Evolutionary conservation across 2,329 filamentous ascomycete species (phyloP).

Genomic region (Aspergillus hiratsukae): DNA sequence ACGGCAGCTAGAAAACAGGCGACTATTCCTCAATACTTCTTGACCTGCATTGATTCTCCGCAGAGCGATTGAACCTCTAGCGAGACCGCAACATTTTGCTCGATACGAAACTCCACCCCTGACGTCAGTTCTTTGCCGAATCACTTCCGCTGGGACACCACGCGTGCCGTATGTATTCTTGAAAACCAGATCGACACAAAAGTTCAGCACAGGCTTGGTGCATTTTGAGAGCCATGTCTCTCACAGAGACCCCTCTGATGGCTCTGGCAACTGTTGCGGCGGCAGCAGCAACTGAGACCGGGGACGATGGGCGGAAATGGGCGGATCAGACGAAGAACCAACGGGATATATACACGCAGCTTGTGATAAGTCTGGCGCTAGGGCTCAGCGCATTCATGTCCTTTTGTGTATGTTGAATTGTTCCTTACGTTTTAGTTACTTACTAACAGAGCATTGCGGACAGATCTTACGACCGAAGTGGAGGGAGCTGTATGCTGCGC

Average conservation of each 20-base stretch:
- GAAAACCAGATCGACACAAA: not conserved
- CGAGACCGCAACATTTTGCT: slow-evolving; percentile 1
- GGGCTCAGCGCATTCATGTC: slow-evolving; percentile 42
- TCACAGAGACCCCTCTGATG: slow-evolving; percentile 23
- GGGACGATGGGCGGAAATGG: slow-evolving; percentile 21
- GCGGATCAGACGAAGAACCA: slow-evolving; percentile 29
- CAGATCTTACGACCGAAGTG: slow-evolving; percentile 85
- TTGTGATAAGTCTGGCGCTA: slow-evolving; percentile 40
- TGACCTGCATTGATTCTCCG: not conserved
- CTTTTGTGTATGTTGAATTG: slow-evolving; percentile 39
- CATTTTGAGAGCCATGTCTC: slow-evolving; percentile 25
- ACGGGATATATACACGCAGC: slow-evolving; percentile 42
- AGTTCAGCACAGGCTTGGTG: not conserved
- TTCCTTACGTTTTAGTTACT: not conserved
- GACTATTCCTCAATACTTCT: not conserved
- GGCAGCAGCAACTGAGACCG: slow-evolving; percentile 15
- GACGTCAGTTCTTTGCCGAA: slow-evolving; percentile 24
- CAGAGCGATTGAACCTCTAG: not conserved
- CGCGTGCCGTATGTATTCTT: slow-evolving; percentile 14
- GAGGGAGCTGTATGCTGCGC: slow-evolving; percentile 83
- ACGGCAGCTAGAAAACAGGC: not conserved
- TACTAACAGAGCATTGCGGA: slow-evolving; percentile 9
- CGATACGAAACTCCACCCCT: slow-evolving; percentile 10
- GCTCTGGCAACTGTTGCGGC: slow-evolving; percentile 19
- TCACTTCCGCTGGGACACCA: slow-evolving; percentile 4